These are phyloP conservation scores for Apiotrichum sp. DNA, from an alignment of 1,284 basidiomycete genomes.

Conservation along the genomic window DNA sequence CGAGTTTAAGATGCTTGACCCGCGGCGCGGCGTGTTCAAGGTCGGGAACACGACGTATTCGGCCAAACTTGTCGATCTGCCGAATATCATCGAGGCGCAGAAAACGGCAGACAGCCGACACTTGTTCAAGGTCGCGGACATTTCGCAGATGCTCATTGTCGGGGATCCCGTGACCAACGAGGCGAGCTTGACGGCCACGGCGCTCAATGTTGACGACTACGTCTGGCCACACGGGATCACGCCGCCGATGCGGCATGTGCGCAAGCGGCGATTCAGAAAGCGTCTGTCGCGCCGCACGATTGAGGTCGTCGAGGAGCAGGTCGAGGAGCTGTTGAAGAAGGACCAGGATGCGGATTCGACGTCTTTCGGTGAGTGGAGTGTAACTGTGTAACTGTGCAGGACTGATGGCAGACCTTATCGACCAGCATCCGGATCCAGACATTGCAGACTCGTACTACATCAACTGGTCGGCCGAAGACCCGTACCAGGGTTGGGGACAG, in stretches of 20 bases:
- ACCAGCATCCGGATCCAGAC: constrained; percentile 35
- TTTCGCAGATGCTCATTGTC: constrained; percentile 88
- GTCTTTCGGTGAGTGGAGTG: constrained; percentile 22
- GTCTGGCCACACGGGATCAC: constrained; percentile 97
- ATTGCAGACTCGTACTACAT: constrained; percentile 37
- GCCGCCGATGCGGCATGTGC: constrained; percentile 81
- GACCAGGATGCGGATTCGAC: constrained; percentile 69
- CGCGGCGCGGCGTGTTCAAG: constrained; percentile 84
- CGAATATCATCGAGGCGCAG: constrained; percentile 89
- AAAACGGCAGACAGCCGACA: constrained; percentile 95
- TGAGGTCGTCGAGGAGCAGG: constrained; percentile 94
- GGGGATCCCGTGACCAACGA: constrained; percentile 69
- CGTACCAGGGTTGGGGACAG: constrained; percentile 30
- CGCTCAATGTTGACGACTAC: constrained; percentile 89
- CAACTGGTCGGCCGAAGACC: constrained; percentile 32
- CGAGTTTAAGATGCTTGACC: constrained; percentile 99
- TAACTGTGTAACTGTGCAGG: neutral
- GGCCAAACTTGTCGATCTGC: constrained; percentile 92
- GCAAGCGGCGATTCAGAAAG: constrained; percentile 90
- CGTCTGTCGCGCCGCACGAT: constrained; percentile 60
- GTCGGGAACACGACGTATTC: constrained; percentile 74
- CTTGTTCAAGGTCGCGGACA: constrained; percentile 98
- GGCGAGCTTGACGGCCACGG: constrained; percentile 51
- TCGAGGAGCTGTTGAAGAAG: constrained; percentile 81
- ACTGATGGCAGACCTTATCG: constrained; percentile 28